These are phyloP conservation scores for Pisolithus orientalis DNA, from an alignment of 768 basidiomycete genomes.

Conservation along the genomic window DNA sequence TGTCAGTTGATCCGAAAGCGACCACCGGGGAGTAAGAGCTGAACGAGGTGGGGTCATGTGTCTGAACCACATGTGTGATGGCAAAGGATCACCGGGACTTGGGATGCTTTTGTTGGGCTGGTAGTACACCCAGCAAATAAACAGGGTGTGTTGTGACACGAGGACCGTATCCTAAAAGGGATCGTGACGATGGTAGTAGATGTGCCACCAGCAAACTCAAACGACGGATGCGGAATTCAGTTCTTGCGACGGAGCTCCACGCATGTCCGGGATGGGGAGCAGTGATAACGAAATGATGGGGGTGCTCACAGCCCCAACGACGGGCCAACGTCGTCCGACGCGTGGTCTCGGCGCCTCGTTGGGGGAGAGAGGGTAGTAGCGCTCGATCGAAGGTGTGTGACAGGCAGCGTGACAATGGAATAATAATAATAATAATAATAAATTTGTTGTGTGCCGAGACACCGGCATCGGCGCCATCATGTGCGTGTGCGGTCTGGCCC, in stretches of 20 bases:
- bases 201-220: not conserved
- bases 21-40: not conserved
- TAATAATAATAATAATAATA: not conserved
- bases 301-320: not conserved
- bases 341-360: too few species aligned
- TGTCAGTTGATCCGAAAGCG: not conserved
- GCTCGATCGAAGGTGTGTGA: not conserved
- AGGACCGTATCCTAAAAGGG: not conserved
- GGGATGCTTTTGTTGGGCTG: too few species aligned
- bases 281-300: not conserved
- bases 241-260: not conserved
- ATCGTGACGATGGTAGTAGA: not conserved
- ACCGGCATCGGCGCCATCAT: conserved; percentile 15
- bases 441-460: conserved; percentile 2
- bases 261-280: not conserved
- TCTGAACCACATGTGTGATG: not conserved
- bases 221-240: conserved; percentile 1
- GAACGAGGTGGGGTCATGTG: not conserved
- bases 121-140: not conserved
- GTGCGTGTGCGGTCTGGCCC: conserved; percentile 30
- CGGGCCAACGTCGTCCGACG: not conserved
- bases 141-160: not conserved
- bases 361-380: not conserved
- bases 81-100: not conserved
- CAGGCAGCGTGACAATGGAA: not conserved